Base-by-base conservation (phyloP, 345 rosid genomes). In the Raphanus raphanistrum region DNA sequence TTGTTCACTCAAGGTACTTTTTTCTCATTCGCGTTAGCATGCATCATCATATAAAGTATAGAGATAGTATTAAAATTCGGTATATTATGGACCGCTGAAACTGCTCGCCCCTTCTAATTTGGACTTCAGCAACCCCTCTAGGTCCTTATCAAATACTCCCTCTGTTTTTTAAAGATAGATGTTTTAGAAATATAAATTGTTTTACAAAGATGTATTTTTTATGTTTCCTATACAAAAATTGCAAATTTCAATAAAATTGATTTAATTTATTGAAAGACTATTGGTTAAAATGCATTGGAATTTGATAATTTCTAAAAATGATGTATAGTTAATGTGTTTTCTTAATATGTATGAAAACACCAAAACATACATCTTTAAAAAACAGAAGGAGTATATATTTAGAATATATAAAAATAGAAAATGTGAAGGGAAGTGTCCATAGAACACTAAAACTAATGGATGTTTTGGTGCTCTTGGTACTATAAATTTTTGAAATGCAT, bases 1-100 rank as follows among this genome's bases (percentile, higher is more conserved):
- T 87, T 91, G 97, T 84, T 95, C 99, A 54, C 81, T 91, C 70
- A 87, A 89, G 90, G 95, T 90, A 38, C 75, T 57, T 36, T 57
- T 8, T 69, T 59, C 33, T 10, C 64, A 63, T 38, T 66, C 25
- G 17, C 8, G 7, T 48, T 48, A 5, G n/a, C 65, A 26, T 16
- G 54, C 63, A 73, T 50, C 64, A 28, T 48, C 55, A n/a, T 48
- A n/a, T 13, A 48, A 43, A 48, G 1, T n/a, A 48, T 55, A 45
- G 48, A 16, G 1, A 21, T 9, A 21, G 31, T 28, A n/a, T 69
- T 61, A 38, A 5, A 33, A 21, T 9, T 36, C 13, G 9, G 31
- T 38, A 65, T 25, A 17, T 21, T 21, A 45, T 35, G 6, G 65
- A 61, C 65, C 21, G 11, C 3, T 60, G 36, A 59, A 2, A 58